Percentiles rank a stretch among this genome's conserved stretches.
Conservation (phyloP, 1,139 yeast species). For the Hyphopichia fennica region DNA sequence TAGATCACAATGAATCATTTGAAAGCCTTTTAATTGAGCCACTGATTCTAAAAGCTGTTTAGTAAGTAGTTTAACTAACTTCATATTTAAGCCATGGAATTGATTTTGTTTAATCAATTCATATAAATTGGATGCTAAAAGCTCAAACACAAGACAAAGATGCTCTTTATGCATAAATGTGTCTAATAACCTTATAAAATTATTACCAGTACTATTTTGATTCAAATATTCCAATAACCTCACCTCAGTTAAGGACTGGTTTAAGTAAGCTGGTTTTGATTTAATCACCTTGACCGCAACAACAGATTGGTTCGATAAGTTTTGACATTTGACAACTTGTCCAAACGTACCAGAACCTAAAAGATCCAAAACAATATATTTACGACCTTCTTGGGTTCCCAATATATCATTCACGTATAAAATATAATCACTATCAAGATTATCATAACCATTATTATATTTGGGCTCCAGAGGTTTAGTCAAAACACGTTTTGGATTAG, state of each 20-base stretch:
- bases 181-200: constrained; percentile 77
- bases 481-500: constrained; percentile 87
- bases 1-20: constrained; percentile 91
- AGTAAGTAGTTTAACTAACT: constrained; percentile 74
- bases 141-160: constrained; percentile 87
- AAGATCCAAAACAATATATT: constrained; percentile 84
- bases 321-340: constrained; percentile 97
- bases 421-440: constrained; percentile 86
- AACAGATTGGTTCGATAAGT: constrained; percentile 80
- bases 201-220: constrained; percentile 70
- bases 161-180: constrained; percentile 92
- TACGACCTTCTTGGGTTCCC: constrained; percentile 84
- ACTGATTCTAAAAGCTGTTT: constrained; percentile 80
- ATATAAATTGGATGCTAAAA: constrained; percentile 82
- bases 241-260: constrained; percentile 91
- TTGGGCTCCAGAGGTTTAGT: constrained; percentile 91
- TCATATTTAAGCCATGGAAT: constrained; percentile 85
- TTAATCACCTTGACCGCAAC: constrained; percentile 95
- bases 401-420: constrained; percentile 90
- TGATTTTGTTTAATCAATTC: constrained; percentile 92
- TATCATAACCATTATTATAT: constrained; percentile 82
- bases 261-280: constrained; percentile 86
- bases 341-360: constrained; percentile 98
- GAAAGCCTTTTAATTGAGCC: constrained; percentile 75
- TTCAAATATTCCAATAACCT: constrained; percentile 80